Base-by-base conservation (phyloP, 192 early-diverging fungal species). In the Coemansia sp. region DNA sequence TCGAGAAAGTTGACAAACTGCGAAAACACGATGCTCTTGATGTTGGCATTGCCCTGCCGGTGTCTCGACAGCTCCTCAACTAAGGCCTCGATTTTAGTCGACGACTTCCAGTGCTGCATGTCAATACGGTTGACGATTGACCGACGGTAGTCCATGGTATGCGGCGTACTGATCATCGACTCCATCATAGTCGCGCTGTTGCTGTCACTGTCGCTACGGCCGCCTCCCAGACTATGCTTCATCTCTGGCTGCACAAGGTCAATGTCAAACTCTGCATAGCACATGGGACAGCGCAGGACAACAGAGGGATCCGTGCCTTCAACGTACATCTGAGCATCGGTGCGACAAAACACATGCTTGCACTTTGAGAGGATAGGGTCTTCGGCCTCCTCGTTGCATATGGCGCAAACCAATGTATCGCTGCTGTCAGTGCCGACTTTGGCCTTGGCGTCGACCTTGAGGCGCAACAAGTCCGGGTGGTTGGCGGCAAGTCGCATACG, bases 111-210 rank as follows among this genome's bases (percentile, higher is more conserved):
- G 9, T 85, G 88, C 43, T 74, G 71, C 90, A 98, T 91, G 77
- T 98, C 89, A 55, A 98, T 95, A 40, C 93, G 91, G 73, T 96
- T 96, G 40, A 98, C 89, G 68, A 98, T 98, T n/a, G 90, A 92
- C 18, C 79, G 73, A 18, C 77, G 75, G 74, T 86, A 89, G 44
- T 71, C 87, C 47, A 69, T 85, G 71, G 77, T 82, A 22, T 63
- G 82, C 68, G 72, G 89, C 41, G 75, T 91, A 31, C 76, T 82
- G 40, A 79, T 47, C 79, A 82, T 79, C 27, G 73, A 70, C 41
- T 85, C 80, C 79, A 79, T 76, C 54, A 82, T 52, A 31, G 80
- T 71, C 7, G 68, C 61, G 52, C 41, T 66, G 3, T 11, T 41
- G 3, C 59, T 42, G 27, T 22, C 55, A 4, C 67, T 18, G 12